Conservation (phyloP, 345 rosid genomes). For the Aquilaria malaccensis region DNA sequence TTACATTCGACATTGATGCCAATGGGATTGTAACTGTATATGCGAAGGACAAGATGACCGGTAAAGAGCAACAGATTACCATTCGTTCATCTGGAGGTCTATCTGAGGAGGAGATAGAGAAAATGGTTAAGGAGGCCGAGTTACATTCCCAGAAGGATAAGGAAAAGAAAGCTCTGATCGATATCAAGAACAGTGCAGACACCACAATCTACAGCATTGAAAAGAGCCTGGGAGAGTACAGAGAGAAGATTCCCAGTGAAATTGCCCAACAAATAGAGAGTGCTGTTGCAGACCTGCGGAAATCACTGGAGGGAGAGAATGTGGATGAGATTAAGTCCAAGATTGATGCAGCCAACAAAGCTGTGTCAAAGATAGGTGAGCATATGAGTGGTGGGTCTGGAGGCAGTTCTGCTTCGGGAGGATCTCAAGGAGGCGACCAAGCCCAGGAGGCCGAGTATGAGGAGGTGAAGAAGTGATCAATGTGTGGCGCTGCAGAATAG, state of each 20-base stretch:
- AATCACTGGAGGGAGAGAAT: conserved; percentile 51
- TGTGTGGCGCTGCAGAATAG: neutral
- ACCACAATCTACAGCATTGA: conserved; percentile 78
- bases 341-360: conserved; percentile 73
- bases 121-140: conserved; percentile 90
- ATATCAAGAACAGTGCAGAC: conserved; percentile 65
- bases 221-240: conserved; percentile 78
- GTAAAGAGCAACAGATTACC: conserved; percentile 78
- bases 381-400: conserved; percentile 62
- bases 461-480: conserved; percentile 62
- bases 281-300: conserved; percentile 63
- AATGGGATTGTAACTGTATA: conserved; percentile 88
- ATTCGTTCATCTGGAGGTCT: conserved; percentile 88
- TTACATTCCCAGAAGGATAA: conserved; percentile 68
- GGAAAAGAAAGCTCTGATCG: conserved; percentile 66
- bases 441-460: conserved; percentile 81
- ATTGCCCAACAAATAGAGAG: conserved; percentile 67
- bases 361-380: conserved; percentile 82
- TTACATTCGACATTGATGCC: conserved; percentile 88
- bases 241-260: conserved; percentile 72
- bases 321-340: conserved; percentile 64
- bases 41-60: conserved; percentile 80
- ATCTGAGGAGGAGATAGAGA: conserved; percentile 76
- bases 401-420: conserved; percentile 42
- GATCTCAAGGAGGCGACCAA: conserved; percentile 60